Evolutionary conservation across 2,329 filamentous ascomycete genomes (phyloP).

Genomic region (Knoxdaviesia proteae): DNA sequence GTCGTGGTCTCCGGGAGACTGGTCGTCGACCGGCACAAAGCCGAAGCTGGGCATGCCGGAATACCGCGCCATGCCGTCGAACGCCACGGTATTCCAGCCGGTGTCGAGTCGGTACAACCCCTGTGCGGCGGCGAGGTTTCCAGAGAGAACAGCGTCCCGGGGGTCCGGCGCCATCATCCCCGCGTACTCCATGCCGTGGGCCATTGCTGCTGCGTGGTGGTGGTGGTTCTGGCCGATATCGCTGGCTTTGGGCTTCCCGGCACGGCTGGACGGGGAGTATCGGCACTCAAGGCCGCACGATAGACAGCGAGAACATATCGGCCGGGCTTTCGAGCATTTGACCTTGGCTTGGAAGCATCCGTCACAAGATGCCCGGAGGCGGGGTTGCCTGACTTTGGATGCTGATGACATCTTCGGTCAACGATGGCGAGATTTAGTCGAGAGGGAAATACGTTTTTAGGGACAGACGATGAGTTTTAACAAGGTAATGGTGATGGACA

Average conservation of each 20-base stretch:
- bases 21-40: no score
- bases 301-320: slow-evolving; percentile 30
- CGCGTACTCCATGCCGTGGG: neutral
- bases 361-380: slow-evolving; percentile 28
- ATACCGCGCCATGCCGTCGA: no score
- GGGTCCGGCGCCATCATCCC: no score
- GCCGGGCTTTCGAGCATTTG: slow-evolving; percentile 32
- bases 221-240: neutral
- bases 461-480: no score
- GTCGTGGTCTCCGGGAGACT: no score
- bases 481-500: no score
- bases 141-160: neutral
- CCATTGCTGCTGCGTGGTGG: neutral
- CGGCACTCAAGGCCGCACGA: slow-evolving; percentile 26
- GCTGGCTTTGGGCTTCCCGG: slow-evolving; percentile 12
- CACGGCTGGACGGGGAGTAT: slow-evolving; percentile 29
- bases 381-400: slow-evolving; percentile 17
- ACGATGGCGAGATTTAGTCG: no score
- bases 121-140: slow-evolving; percentile 7
- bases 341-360: slow-evolving; percentile 34
- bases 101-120: slow-evolving; percentile 16
- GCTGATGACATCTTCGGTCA: neutral
- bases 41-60: no score
- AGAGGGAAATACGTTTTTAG: no score
- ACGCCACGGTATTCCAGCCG: slow-evolving; percentile 14